These are phyloP conservation scores for Solanum sitiens DNA, from an alignment of 257 asterid genomes.

Conservation along the genomic window DNA sequence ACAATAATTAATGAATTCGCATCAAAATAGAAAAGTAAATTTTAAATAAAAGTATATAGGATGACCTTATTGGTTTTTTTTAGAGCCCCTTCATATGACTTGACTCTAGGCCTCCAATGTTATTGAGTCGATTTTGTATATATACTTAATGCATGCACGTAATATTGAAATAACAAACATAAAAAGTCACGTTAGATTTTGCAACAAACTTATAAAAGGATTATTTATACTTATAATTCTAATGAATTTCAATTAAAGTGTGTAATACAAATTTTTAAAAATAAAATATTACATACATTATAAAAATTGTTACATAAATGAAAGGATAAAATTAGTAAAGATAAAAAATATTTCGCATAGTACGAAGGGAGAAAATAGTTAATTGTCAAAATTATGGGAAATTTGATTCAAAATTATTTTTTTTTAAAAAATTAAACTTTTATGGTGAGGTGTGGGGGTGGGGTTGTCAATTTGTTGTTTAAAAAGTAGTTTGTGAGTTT, in stretches of 20 bases:
- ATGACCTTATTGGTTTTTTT: too few species aligned
- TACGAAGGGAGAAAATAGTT: background rate
- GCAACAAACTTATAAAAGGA: background rate
- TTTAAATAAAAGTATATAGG: too few species aligned
- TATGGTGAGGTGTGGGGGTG: background rate
- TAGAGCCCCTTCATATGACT: too few species aligned
- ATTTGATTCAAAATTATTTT: background rate
- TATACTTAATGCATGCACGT: too few species aligned
- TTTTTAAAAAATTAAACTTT: background rate
- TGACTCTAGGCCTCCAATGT: too few species aligned
- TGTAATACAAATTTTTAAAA: background rate
- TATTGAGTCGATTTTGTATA: too few species aligned
- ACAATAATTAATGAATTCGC: too few species aligned
- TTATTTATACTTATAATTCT: background rate
- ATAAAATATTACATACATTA: too few species aligned
- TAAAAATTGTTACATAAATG: background rate
- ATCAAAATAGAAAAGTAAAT: too few species aligned
- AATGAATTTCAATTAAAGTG: background rate
- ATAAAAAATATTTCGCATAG: background rate
- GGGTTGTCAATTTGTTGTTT: background rate
- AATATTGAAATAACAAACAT: too few species aligned
- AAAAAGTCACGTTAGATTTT: background rate
- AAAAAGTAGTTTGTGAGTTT: background rate
- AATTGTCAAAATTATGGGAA: background rate
- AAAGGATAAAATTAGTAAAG: background rate